Evolutionary conservation across 805 yeast genomes (phyloP), one percentile per base, ranked within the genome.

Genomic region (Debaryomyces tyrocola): DNA sequence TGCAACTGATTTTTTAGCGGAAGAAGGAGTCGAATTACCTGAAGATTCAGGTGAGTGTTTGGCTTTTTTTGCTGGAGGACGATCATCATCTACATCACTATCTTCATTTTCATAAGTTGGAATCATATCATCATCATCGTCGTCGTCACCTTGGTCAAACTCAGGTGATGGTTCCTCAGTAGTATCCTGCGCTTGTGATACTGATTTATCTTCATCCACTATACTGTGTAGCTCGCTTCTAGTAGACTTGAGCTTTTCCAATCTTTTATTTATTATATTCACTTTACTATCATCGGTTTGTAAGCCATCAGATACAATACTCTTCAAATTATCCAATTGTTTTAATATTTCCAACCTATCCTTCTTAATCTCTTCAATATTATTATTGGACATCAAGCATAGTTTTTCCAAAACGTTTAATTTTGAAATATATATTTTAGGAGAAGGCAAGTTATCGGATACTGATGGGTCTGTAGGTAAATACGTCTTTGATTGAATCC

Each of bases 391-490:
- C 20, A 63, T 58, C 12, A 56, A 57, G 45, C 76, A 66, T 40
- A 72, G 50, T 44, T 68, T 68, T 47, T 73, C 76, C 46, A 73
- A 55, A 40, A 60, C 57, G 41, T 67, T 69, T 43, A 73, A 63
- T 51, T 73, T 73, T 17, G 73, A 55, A 7, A 72, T 59, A 54
- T 72, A 72, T 15, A 62, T 62, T 27, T 58, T 60, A 3, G 74
- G 72, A 34, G 69, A 60, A 2, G 77, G 77, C 40, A 73, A 61
- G 46, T 61, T 62, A 34, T 71, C 75, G 40, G 66, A 58, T n/a
- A 47, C 49, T 7, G 60, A 43, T 0, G 68, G 74, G 48, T 69
- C 68, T 7, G 54, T 51, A 0, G 75, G 74, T 20, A 73, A 52
- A 51, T 68, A 70, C 2, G 57, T 56, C 41, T 62, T 64, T n/a